Evolutionary conservation across 2,329 filamentous ascomycete species (phyloP).

Genomic region (Botrytis hyacinthi): DNA sequence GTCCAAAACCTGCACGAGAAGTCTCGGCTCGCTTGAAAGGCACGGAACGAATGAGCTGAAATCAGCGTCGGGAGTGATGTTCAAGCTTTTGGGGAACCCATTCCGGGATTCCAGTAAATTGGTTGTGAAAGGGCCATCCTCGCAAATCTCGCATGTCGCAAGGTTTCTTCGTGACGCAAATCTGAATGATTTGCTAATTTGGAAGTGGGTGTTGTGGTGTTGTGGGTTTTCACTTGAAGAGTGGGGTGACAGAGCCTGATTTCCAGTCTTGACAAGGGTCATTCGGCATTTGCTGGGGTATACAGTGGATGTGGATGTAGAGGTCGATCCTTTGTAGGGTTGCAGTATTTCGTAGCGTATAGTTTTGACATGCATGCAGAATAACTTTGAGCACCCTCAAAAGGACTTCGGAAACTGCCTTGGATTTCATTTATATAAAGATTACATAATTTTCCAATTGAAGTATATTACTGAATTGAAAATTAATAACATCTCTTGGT

Average conservation of each 20-base stretch:
- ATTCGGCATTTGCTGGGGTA: neutral
- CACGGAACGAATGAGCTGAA: neutral
- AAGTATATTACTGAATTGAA: neutral
- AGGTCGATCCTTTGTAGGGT: neutral
- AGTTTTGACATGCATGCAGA: neutral
- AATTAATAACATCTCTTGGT: neutral
- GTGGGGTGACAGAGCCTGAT: neutral
- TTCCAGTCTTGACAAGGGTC: neutral
- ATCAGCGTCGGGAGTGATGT: neutral
- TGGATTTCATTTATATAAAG: neutral
- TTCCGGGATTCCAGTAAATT: constrained; percentile 3
- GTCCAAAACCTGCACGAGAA: neutral
- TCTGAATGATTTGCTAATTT: neutral
- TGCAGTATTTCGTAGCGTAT: neutral
- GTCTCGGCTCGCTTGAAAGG: neutral
- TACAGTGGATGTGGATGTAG: neutral
- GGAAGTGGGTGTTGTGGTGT: neutral
- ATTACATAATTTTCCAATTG: neutral
- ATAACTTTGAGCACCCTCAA: neutral
- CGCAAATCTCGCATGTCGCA: neutral
- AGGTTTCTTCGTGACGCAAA: constrained; percentile 1
- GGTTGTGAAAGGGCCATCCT: neutral
- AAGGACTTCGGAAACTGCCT: neutral
- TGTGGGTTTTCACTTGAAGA: neutral
- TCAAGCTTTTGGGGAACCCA: neutral